Base-by-base conservation (phyloP, 768 basidiomycete genomes). In the Cystobasidium ongulense region DNA sequence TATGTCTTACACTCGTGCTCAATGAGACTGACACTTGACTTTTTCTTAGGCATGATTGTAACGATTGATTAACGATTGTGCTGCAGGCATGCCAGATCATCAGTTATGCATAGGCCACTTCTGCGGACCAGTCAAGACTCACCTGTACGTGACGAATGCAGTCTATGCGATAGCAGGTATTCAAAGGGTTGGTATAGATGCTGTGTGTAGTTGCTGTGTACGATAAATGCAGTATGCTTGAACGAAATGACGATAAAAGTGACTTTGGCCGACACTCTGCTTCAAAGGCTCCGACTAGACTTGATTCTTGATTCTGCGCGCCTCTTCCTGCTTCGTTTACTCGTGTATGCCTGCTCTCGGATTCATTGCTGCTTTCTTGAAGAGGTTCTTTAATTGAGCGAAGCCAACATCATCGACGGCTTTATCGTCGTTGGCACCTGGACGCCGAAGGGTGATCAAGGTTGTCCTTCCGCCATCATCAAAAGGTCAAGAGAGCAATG, bases 11-110 rank as follows among this genome's bases (percentile, higher is more conserved):
- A 21, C 13, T 36, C 5, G 8, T 7, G 13, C 33, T 4, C 21
- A 54, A n/a, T 15, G 50, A 33, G 50, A 33, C 68, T 17, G 25
- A 71, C 68, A 7, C 23, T 23, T n/a, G 68, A 29, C 35, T 71
- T 71, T 53, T 71, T 71, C 54, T 71, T 71, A 3, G 68, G 53
- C 68, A 71, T 71, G 21, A 21, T 67, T 11, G 31, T 4, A 23
- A 38, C 57, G 46, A 21, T 4, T 4, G 21, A 17, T 8, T 50
- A 50, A 21, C 46, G 46, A 50, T n/a, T 50, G n/a, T 21, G n/a
- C 21, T 21, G 46, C 46, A 8, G n/a, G 46, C 46, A 50, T 50
- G n/a, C 10, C n/a, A 11, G 46, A 50, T 3, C 15, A 21, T 50
- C 46, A 50, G 46, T 50, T 17, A 11, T n/a, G 17, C 17, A 39